These are phyloP conservation scores for Penicillium sp. DNA, from an alignment of 2,329 filamentous ascomycete species.

Conservation along the genomic window DNA sequence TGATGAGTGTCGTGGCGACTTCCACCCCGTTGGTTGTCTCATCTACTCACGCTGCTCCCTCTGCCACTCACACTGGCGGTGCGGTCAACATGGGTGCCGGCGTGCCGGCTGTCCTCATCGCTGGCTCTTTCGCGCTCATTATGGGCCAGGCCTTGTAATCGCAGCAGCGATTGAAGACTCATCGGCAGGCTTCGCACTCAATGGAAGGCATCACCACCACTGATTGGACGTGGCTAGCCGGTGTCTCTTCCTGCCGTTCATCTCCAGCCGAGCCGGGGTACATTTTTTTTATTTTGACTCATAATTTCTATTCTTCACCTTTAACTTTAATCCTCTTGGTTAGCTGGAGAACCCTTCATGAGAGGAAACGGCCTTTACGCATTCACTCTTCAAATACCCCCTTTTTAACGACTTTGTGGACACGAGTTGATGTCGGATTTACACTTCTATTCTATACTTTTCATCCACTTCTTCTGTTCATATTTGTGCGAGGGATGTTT, in stretches of 20 bases:
- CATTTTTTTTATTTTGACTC: conserved; percentile 14
- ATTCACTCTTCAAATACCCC: conserved; percentile 31
- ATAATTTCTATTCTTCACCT: conserved; percentile 19
- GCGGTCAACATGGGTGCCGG: conserved; percentile 20
- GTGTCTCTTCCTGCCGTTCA: conserved; percentile 15
- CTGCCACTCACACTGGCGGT: conserved; percentile 19
- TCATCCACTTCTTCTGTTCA: conserved; percentile 22
- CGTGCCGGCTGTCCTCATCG: conserved; percentile 34
- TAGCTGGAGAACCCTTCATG: conserved; percentile 21
- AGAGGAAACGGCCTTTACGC: conserved; percentile 25
- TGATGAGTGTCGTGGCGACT: conserved; percentile 19
- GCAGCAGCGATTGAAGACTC: conserved; percentile 2
- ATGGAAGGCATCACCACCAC: background rate
- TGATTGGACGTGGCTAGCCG: background rate
- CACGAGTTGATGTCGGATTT: conserved; percentile 34
- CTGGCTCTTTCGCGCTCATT: conserved; percentile 39
- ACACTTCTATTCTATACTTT: conserved; percentile 21
- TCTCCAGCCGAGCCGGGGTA: conserved; percentile 24
- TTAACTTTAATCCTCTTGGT: conserved; percentile 21
- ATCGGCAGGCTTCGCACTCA: background rate
- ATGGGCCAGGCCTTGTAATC: conserved; percentile 36
- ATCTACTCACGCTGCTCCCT: conserved; percentile 11
- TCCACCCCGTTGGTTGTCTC: conserved; percentile 20
- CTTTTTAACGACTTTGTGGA: conserved; percentile 28
- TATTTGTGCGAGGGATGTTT: conserved; percentile 16